Percentiles rank a stretch among this genome's conserved stretches.
These are phyloP conservation scores for Calonectria pauciramosa DNA, from an alignment of 2,329 filamentous ascomycete genomes.

Conservation along the genomic window DNA sequence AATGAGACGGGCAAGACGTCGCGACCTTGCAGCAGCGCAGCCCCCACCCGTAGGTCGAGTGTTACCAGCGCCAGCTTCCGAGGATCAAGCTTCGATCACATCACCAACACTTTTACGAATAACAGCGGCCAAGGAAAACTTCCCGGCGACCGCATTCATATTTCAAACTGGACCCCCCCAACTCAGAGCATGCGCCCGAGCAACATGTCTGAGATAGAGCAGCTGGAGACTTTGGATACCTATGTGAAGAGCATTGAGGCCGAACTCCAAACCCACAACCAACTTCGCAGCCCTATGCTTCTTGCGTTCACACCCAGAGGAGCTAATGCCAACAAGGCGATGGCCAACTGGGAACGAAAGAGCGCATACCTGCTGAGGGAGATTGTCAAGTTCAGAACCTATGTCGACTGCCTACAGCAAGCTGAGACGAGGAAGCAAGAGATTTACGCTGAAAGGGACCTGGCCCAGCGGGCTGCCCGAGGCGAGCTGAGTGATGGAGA, in stretches of 20 bases:
- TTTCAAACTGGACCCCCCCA: constrained; percentile 91
- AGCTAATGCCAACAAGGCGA: constrained; percentile 83
- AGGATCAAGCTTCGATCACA: constrained; percentile 74
- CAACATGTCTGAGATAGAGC: constrained; percentile 82
- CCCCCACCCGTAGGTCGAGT: constrained; percentile 57
- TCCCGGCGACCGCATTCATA: constrained; percentile 85
- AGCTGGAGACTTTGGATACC: constrained; percentile 78
- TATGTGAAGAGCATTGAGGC: constrained; percentile 91
- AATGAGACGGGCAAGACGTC: constrained; percentile 61
- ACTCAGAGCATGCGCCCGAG: constrained; percentile 92
- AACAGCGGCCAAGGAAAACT: constrained; percentile 71
- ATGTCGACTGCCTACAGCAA: constrained; percentile 85
- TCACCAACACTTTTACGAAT: constrained; percentile 63
- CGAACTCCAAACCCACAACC: constrained; percentile 89
- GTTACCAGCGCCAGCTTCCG: constrained; percentile 66
- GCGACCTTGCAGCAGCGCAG: constrained; percentile 66
- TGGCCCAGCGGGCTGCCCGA: constrained; percentile 62
- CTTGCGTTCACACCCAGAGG: constrained; percentile 90
- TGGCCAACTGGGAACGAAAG: constrained; percentile 98
- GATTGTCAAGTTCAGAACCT: constrained; percentile 97
- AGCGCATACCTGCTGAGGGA: constrained; percentile 91
- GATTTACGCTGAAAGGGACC: constrained; percentile 75
- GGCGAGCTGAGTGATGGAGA: constrained; percentile 61
- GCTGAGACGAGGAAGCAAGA: constrained; percentile 79
- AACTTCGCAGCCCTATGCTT: constrained; percentile 87